A percentile compares a stretch with the other conserved stretches of the same genome.
Conservation (phyloP, 352 stramenopile species). For the Phytophthora pinifolia region DNA sequence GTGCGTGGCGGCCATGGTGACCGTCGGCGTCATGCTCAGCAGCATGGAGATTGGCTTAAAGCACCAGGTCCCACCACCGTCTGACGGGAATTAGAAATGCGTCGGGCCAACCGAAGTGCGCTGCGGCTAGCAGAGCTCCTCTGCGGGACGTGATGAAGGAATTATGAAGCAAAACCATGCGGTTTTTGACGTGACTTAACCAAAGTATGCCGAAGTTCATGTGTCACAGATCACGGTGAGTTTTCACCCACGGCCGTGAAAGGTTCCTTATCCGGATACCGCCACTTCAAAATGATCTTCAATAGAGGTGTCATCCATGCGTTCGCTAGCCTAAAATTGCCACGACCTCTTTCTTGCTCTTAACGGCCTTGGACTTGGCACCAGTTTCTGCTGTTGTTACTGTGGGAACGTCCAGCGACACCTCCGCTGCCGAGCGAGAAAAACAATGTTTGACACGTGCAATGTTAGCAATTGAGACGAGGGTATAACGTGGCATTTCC, state of each 20-base stretch:
- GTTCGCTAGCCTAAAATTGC: slow-evolving; percentile 30
- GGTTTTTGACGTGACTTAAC: no score
- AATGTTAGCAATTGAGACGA: neutral
- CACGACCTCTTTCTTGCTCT: slow-evolving; percentile 31
- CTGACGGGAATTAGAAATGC: no score
- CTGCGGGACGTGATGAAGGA: no score
- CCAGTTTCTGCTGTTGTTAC: slow-evolving; percentile 16
- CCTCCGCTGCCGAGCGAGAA: slow-evolving; percentile 6
- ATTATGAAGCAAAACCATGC: no score
- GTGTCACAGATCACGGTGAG: no score
- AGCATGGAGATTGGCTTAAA: neutral
- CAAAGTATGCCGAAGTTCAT: no score
- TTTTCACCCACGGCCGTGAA: no score
- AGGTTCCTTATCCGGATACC: no score
- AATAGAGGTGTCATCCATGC: no score
- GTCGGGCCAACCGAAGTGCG: no score
- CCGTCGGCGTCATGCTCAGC: slow-evolving; percentile 4
- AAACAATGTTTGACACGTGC: neutral
- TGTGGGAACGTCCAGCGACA: slow-evolving; percentile 11
- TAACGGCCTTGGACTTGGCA: slow-evolving; percentile 12
- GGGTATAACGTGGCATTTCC: neutral
- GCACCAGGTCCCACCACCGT: neutral
- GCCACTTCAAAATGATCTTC: no score
- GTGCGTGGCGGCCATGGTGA: slow-evolving; percentile 8
- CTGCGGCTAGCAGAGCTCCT: no score